Evolutionary conservation across 768 basidiomycete genomes (phyloP), one percentile per base, ranked within the genome.

Genomic region (Podaxis sp.): DNA sequence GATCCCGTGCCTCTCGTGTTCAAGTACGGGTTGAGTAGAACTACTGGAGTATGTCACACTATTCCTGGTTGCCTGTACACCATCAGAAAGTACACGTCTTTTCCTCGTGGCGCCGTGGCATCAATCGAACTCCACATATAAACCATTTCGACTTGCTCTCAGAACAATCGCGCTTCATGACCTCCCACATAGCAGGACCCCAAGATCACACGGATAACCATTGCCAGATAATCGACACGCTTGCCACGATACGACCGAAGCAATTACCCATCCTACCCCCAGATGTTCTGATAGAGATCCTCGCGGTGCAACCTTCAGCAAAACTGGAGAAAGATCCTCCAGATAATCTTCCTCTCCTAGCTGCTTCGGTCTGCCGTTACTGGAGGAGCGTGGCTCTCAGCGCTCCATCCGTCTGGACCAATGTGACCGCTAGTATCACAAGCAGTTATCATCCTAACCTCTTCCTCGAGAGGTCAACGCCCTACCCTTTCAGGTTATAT

Each of bases 281-380:
- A 12, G 54, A 56, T 56, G 15, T 56, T 22, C 24, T 56, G 17
- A 40, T 41, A 22, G 54, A 56, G 15, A 56, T 56, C n/a, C 20
- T 56, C 54, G 8, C 38, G 13, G 24, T 37, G 13, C 36, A 37
- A 17, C 38, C 15, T 13, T 40, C 54, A 8, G 15, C 36, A 12
- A 24, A 6, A 13, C n/a, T 26, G 54, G 2, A 8, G 7, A 22
- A 26, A 6, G 36, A 26, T 22, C 54, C 17, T 2, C 20, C 37
- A 37, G 54, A 41, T n/a, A 56, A 40, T 20, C n/a, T 56, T n/a
- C 54, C 54, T 38, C 37, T 38, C 4, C 54, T 56, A 1, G 54
- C 54, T n/a, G 54, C 37, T 38, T 56, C 54, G 5, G 54, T 56
- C 20, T 56, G 54, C 13, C 36, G 37, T 6, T 56, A 56, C 54